Percentiles rank a stretch among this genome's conserved stretches.
Conservation (phyloP, 75 land plant species). For the Sequoiadendron giganteum region DNA sequence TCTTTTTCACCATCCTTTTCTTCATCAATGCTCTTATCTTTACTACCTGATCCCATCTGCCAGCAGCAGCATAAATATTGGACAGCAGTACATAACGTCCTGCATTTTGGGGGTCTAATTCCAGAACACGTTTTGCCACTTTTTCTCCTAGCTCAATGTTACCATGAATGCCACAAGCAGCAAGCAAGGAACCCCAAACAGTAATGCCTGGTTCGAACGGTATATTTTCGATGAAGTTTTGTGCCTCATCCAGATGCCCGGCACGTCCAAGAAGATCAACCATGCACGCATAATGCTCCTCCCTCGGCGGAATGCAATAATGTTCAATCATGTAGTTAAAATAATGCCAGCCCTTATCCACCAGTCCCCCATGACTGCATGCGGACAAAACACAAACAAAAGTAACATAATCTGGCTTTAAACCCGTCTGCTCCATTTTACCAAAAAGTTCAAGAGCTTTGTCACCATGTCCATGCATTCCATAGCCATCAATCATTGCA, state of each 20-base stretch:
- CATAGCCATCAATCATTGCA: conserved; percentile 33
- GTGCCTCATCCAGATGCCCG: conserved; percentile 16
- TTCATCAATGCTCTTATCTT: conserved; percentile 6
- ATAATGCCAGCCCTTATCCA: conserved; percentile 13
- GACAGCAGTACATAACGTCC: conserved; percentile 15
- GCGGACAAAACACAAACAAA: conserved; percentile 22
- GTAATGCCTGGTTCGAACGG: conserved; percentile 3
- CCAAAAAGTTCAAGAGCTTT: conserved; percentile 15
- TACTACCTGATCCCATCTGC: conserved; percentile 16
- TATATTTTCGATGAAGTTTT: conserved; percentile 18
- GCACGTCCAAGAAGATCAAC: conserved; percentile 31
- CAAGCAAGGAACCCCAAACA: conserved; percentile 28
- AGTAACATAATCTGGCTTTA: conserved; percentile 25
- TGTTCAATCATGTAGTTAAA: conserved; percentile 11
- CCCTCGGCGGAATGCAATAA: not conserved
- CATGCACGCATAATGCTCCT: conserved; percentile 22
- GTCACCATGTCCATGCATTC: conserved; percentile 17
- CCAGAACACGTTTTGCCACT: conserved; percentile 11
- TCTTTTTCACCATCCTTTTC: conserved; percentile 13
- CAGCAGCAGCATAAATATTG: conserved; percentile 21
- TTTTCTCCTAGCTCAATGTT: conserved; percentile 11
- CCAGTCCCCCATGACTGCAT: conserved; percentile 24
- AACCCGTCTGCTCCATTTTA: conserved; percentile 15
- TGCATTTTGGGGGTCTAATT: conserved; percentile 15
- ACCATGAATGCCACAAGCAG: conserved; percentile 23